phyloP scores from a whole-genome alignment of 306 rosid species.

The Medicago arabica region DNA sequence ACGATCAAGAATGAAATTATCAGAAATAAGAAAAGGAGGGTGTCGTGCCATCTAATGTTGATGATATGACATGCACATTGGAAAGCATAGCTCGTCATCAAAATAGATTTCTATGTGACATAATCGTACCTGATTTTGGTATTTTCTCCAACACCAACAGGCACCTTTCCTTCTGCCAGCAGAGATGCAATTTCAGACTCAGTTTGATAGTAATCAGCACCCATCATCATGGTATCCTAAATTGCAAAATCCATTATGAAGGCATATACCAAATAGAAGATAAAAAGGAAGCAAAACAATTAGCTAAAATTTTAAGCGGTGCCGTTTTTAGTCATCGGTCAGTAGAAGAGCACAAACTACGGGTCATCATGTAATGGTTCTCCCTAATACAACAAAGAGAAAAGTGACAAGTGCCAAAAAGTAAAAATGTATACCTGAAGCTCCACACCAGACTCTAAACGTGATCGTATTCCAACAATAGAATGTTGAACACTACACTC shows the following conservation, averaged over 20 bases:
- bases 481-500: conserved; percentile 89
- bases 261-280: not conserved
- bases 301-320: not conserved
- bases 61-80: not conserved
- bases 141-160: conserved; percentile 93
- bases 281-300: not conserved
- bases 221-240: conserved; percentile 99
- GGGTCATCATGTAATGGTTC: not conserved
- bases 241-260: conserved; percentile 35
- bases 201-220: conserved; percentile 97
- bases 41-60: not conserved
- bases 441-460: conserved; percentile 82
- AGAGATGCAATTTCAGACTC: conserved; percentile 85
- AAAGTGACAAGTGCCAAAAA: not conserved
- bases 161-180: conserved; percentile 85
- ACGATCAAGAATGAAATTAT: conserved; percentile 27
- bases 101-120: conserved; percentile 25
- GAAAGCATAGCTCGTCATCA: not conserved
- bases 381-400: not conserved
- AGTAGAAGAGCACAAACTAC: not conserved
- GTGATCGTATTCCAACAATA: conserved; percentile 93
- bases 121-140: conserved; percentile 81
- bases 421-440: conserved; percentile 60
- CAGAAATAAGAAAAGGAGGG: not conserved
- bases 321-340: no score